These are phyloP conservation scores for Gonapodya sp. DNA, from an alignment of 192 early-diverging fungal genomes.

Conservation along the genomic window DNA sequence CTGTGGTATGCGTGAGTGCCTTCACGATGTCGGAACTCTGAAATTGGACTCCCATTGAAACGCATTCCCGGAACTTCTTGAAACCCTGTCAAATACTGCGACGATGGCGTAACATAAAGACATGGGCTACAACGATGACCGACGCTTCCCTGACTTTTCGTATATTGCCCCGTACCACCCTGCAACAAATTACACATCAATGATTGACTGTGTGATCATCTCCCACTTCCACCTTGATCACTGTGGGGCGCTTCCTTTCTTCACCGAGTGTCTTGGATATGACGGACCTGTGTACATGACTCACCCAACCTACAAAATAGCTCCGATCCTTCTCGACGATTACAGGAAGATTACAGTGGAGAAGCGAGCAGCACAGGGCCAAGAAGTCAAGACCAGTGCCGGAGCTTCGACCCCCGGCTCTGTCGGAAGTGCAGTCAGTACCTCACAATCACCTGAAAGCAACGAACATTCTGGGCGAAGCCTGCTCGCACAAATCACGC, in stretches of 20 bases:
- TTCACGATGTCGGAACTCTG: not conserved
- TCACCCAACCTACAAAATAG: slow-evolving; percentile 90
- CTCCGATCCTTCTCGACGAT: slow-evolving; percentile 85
- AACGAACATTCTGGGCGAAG: not conserved
- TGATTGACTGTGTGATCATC: slow-evolving; percentile 87
- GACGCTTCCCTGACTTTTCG: slow-evolving; percentile 90
- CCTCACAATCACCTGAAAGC: not conserved
- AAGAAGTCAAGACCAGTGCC: not conserved
- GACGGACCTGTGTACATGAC: slow-evolving; percentile 98
- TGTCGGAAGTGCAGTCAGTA: not conserved
- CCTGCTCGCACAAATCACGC: slow-evolving; percentile 16
- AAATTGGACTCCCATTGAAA: not conserved
- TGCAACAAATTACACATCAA: slow-evolving; percentile 52
- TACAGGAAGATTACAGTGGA: slow-evolving; percentile 89
- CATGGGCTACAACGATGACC: slow-evolving; percentile 84
- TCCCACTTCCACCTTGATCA: slow-evolving; percentile 98
- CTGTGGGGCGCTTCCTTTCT: slow-evolving; percentile 91
- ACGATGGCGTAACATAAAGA: too few relatives aligned
- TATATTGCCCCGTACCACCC: slow-evolving; percentile 71
- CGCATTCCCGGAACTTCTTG: too few relatives aligned
- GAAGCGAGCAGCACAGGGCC: slow-evolving; percentile 14
- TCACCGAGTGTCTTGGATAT: slow-evolving; percentile 92
- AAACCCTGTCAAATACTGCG: not conserved
- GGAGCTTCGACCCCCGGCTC: not conserved
- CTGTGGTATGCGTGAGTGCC: slow-evolving; percentile 71